A percentile compares a stretch with the other conserved stretches of the same genome.
Conservation (phyloP, 495 filamentous ascomycete species). For the Lasiosphaeris hirsuta region DNA sequence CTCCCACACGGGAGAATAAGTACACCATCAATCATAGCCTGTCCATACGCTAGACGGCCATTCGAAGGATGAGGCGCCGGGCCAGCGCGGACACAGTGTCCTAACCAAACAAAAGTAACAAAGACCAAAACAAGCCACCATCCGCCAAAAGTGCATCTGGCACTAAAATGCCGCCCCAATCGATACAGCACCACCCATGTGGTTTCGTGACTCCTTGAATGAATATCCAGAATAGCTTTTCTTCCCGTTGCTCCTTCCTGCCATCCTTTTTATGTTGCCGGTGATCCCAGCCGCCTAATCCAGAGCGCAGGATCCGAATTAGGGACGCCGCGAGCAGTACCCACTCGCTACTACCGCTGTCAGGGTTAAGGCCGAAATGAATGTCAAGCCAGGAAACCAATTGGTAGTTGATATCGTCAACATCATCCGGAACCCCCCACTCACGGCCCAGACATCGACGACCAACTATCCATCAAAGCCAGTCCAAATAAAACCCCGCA, state of each 20-base stretch:
- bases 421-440: not conserved
- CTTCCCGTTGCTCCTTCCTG: not conserved
- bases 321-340: too few relatives aligned
- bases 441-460: not conserved
- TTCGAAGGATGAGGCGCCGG: too few relatives aligned
- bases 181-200: not conserved
- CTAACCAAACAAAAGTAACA: too few relatives aligned
- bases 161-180: slow-evolving; percentile 11
- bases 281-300: not conserved
- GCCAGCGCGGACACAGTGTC: too few relatives aligned
- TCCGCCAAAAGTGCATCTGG: slow-evolving; percentile 3
- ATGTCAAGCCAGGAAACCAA: too few relatives aligned
- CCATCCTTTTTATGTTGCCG: not conserved
- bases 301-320: too few relatives aligned
- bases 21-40: too few relatives aligned
- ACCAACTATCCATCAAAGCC: not conserved
- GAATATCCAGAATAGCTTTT: slow-evolving; percentile 13
- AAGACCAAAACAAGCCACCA: not conserved
- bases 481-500: slow-evolving; percentile 3
- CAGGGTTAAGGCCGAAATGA: too few relatives aligned
- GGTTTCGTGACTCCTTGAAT: slow-evolving; percentile 1
- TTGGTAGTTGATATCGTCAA: too few relatives aligned
- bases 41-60: too few relatives aligned
- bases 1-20: too few relatives aligned
- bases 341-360: too few relatives aligned